Percentiles rank a stretch among this genome's conserved stretches.
These are phyloP conservation scores for Tuber brumale DNA, from an alignment of 495 filamentous ascomycete genomes.

Conservation along the genomic window DNA sequence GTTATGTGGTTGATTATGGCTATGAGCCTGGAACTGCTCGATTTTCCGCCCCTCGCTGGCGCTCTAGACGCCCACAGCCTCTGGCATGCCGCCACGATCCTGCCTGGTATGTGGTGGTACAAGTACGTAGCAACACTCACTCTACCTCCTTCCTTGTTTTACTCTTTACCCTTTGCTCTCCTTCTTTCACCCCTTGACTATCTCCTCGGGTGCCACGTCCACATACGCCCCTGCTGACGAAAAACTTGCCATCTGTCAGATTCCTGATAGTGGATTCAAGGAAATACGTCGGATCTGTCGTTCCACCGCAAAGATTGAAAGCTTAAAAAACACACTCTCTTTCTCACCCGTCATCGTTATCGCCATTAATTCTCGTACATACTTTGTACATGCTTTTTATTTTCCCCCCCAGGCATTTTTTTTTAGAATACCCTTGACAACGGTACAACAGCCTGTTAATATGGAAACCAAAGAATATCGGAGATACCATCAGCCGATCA, in stretches of 20 bases:
- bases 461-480: not conserved
- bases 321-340: not conserved
- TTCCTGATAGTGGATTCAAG: not conserved
- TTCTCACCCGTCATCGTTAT: not conserved
- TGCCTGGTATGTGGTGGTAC: conserved; percentile 87
- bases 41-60: conserved; percentile 80
- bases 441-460: not conserved
- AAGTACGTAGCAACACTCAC: conserved; percentile 59
- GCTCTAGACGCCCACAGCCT: conserved; percentile 88
- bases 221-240: not conserved
- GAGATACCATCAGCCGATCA: not conserved
- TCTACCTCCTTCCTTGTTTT: not conserved
- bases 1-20: conserved; percentile 86
- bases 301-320: not conserved
- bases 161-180: not conserved
- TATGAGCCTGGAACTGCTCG: conserved; percentile 91
- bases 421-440: not conserved
- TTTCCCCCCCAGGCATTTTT: not conserved
- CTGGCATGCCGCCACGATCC: conserved; percentile 91
- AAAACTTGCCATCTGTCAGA: not conserved
- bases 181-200: not conserved
- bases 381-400: not conserved
- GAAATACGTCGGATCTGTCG: not conserved
- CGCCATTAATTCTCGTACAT: not conserved
- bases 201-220: not conserved